Base-by-base conservation (phyloP, 306 rosid species). In the Pyrus pyrifolia region DNA sequence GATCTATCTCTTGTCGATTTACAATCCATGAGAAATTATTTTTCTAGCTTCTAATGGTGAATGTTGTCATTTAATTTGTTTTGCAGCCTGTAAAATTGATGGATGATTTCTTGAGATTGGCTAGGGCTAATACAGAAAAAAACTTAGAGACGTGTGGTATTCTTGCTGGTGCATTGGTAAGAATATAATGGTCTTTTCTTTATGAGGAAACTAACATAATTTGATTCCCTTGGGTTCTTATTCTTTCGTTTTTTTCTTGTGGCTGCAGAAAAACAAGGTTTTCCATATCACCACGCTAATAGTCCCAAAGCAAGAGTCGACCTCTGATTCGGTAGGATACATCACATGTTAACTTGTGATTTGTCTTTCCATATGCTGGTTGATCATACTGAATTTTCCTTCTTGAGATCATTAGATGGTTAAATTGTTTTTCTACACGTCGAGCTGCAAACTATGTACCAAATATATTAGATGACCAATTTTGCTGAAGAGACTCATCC, bases 301-400 rank as follows among this genome's bases (percentile, higher is more conserved):
- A 75, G 86, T 96, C 70, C 99, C 99, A 52, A 96, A 96, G 96
- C 99, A 92, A 82, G 99, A 96, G 75, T 88, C 99, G 35, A 96
- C 98, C 62, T 88, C 99, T 73, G 99, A 96, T 87, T 89, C 96
- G 81, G 99, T 96, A 88, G 87, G 97, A 83, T 68, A 49, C 71
- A 8, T 68, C 76, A 52, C 64, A 67, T 80, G 77, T 73, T 72
- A 33, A 53, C 49, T 74, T 73, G 55, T 67, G 67, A 62, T 15
- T 74, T 79, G 70, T 33, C 33, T 57, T 40, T 58, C 40, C 66
- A 55, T 78, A 31, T 75, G 76, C 35, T 45, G 23, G 49, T 78
- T 70, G 35, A 23, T 73, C 58, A 15, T 60, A 38, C 29, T 33
- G 42, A 18, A 23, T 23, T 49, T 49, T 15, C 17, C 17, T 38